A percentile compares a stretch with the other conserved stretches of the same genome.
These are phyloP conservation scores for Acacia melanoxylon DNA, from an alignment of 306 rosid genomes.

Conservation along the genomic window DNA sequence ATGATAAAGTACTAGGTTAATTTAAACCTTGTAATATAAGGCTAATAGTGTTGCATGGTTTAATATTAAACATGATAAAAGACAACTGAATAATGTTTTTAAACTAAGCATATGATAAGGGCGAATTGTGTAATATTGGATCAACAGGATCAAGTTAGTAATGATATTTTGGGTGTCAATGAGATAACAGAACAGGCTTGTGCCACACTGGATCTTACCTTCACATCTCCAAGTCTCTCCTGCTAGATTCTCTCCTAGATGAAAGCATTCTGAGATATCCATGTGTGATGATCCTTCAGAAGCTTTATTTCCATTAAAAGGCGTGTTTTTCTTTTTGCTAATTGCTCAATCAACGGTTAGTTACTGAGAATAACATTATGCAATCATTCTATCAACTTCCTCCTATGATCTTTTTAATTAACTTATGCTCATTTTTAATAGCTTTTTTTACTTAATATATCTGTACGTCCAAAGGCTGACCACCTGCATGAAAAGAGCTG, in stretches of 20 bases:
- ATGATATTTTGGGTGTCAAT: neutral
- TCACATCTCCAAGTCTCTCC: neutral
- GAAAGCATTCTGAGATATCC: neutral
- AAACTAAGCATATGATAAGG: neutral
- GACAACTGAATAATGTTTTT: neutral
- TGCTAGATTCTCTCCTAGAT: neutral
- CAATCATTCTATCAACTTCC: conserved; percentile 1
- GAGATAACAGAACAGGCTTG: conserved; percentile 6
- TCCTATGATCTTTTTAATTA: conserved; percentile 25
- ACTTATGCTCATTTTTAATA: conserved; percentile 10
- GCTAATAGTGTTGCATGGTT: neutral
- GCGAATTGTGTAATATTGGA: neutral
- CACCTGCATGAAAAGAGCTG: conserved; percentile 32
- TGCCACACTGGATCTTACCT: conserved; percentile 3
- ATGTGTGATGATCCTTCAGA: conserved; percentile 2
- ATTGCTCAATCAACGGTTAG: conserved; percentile 26
- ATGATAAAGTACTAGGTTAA: too few species aligned
- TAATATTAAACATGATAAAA: neutral
- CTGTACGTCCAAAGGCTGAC: conserved; percentile 17
- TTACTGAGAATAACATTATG: neutral
- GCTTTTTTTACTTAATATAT: conserved; percentile 9
- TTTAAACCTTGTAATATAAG: too few species aligned
- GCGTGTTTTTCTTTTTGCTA: conserved; percentile 22
- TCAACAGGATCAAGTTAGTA: neutral
- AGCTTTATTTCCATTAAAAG: conserved; percentile 32